A percentile compares a stretch with the other conserved stretches of the same genome.
Conservation (phyloP, 2,329 filamentous ascomycete species). For the Calycina herbarum region DNA sequence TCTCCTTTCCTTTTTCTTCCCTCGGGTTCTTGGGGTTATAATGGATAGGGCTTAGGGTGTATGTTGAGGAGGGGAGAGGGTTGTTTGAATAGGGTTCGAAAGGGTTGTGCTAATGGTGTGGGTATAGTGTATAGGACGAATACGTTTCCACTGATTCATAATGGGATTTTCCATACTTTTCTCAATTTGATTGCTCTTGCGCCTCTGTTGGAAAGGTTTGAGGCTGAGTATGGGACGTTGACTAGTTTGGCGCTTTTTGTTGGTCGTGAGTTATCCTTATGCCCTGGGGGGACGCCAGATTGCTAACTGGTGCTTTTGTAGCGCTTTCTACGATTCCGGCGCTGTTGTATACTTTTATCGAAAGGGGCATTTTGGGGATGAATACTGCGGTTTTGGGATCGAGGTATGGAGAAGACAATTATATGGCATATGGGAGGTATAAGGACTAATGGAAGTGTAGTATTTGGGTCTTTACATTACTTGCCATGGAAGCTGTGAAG, state of each 20-base stretch:
- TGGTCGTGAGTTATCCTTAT: constrained; percentile 66
- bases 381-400: constrained; percentile 79
- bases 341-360: constrained; percentile 75
- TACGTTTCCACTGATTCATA: constrained; percentile 86
- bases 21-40: too few relatives aligned
- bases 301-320: constrained; percentile 38
- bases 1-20: background rate
- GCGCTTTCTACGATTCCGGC: constrained; percentile 81
- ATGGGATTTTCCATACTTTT: constrained; percentile 75
- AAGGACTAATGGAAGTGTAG: constrained; percentile 47
- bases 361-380: constrained; percentile 67
- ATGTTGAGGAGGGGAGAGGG: too few relatives aligned
- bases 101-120: constrained; percentile 10
- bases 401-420: constrained; percentile 56
- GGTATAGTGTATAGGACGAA: constrained; percentile 83
- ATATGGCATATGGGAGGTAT: constrained; percentile 2
- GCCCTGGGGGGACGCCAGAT: background rate
- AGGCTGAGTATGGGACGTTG: constrained; percentile 87
- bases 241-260: constrained; percentile 85
- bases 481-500: constrained; percentile 82
- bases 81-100: too few relatives aligned
- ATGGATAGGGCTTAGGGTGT: too few relatives aligned
- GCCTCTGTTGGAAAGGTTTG: constrained; percentile 91
- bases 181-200: constrained; percentile 78
- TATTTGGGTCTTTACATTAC: constrained; percentile 88